phyloP scores from a whole-genome alignment of 1,139 yeast genomes.

The Debaryomyces udenii region DNA sequence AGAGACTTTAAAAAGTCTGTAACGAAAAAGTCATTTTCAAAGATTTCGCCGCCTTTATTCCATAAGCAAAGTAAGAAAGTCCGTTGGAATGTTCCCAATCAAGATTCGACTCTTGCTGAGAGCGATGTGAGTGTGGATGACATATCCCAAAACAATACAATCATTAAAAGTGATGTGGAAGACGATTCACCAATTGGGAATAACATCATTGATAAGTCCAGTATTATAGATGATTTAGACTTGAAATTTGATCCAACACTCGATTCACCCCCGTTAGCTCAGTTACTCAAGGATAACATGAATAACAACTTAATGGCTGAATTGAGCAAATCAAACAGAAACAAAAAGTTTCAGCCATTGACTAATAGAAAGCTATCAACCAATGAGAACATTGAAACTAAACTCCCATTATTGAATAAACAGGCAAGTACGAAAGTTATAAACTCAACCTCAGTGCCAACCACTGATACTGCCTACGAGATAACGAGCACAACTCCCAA shows the following conservation, averaged over 20 bases:
- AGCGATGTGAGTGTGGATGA: constrained; percentile 30
- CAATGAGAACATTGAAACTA: constrained; percentile 19
- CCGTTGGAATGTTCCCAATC: constrained; percentile 41
- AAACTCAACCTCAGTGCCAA: neutral
- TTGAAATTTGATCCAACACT: constrained; percentile 33
- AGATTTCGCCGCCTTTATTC: constrained; percentile 17
- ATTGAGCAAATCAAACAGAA: neutral
- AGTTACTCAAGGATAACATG: constrained; percentile 5
- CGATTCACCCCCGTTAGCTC: constrained; percentile 33
- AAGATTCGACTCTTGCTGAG: constrained; percentile 35
- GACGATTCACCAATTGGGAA: constrained; percentile 33
- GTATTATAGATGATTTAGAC: constrained; percentile 32
- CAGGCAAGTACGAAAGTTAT: constrained; percentile 34
- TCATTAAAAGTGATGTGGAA: constrained; percentile 27
- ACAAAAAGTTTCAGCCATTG: constrained; percentile 15
- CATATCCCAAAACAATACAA: constrained; percentile 18
- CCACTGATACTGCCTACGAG: constrained; percentile 7
- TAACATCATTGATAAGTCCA: constrained; percentile 20
- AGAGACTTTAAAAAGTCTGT: constrained; percentile 24
- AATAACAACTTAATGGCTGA: constrained; percentile 9
- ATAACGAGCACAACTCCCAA: constrained; percentile 2
- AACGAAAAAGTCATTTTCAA: constrained; percentile 19
- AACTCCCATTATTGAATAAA: constrained; percentile 37
- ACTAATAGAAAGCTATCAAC: constrained; percentile 22
- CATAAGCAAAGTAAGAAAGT: constrained; percentile 30